Percentiles rank a stretch among this genome's conserved stretches.
Evolutionary conservation across 2,329 filamentous ascomycete species (phyloP).

Genomic region (Trichoderma simmonsii): DNA sequence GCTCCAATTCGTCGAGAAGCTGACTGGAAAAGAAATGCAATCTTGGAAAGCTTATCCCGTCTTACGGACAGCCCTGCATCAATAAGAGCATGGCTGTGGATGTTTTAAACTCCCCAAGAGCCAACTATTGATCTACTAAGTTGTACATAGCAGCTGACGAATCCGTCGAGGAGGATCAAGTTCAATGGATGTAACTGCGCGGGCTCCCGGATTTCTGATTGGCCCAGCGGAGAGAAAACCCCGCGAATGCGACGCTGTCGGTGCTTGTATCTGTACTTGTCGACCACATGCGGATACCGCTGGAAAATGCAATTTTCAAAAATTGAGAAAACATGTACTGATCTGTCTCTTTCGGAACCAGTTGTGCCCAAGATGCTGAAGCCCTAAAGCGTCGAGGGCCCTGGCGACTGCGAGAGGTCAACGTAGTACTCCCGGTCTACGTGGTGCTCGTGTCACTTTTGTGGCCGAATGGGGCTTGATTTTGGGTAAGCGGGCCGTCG

Average conservation of each 20-base stretch:
- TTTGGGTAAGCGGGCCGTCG: constrained; percentile 7
- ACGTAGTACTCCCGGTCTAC: not conserved
- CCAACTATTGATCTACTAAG: not conserved
- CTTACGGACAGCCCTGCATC: not conserved
- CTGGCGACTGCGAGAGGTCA: not conserved
- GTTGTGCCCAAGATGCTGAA: not conserved
- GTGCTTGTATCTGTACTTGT: not conserved
- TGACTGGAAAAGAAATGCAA: constrained; percentile 11
- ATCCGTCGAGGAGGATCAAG: not conserved
- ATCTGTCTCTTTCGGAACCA: not conserved
- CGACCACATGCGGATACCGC: not conserved
- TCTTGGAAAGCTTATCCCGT: constrained; percentile 10
- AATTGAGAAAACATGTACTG: not conserved
- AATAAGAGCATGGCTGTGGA: not conserved
- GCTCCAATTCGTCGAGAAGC: constrained; percentile 11
- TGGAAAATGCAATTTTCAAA: not conserved
- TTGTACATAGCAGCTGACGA: not conserved
- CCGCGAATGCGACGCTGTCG: not conserved
- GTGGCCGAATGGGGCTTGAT: not conserved
- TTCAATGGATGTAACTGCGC: too few species aligned
- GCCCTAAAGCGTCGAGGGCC: not conserved
- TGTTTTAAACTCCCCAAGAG: not conserved
- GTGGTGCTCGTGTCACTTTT: not conserved
- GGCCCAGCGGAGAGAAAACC: not conserved
- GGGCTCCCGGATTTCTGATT: not conserved